phyloP scores from a whole-genome alignment of 257 asterid genomes.

The Solanum tarapatanum region DNA sequence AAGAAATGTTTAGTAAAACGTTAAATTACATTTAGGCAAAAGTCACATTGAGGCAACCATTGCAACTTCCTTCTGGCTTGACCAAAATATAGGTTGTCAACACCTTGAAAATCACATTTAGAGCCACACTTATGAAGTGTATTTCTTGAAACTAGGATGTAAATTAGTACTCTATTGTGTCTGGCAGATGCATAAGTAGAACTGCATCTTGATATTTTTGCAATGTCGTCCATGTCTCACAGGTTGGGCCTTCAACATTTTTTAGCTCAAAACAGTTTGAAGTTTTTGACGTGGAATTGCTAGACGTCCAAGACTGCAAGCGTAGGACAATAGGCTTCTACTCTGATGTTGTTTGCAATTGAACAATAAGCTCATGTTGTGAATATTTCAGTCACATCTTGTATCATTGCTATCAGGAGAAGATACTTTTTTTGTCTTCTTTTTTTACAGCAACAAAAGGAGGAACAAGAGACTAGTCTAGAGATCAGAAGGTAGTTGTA shows the following conservation, averaged over 20 bases:
- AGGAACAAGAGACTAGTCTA: neutral
- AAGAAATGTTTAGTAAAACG: neutral
- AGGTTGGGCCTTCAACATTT: constrained; percentile 97
- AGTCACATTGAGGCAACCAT: neutral
- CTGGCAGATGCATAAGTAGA: neutral
- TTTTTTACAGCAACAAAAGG: neutral
- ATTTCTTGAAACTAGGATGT: neutral
- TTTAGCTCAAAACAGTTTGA: constrained; percentile 92
- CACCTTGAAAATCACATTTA: neutral
- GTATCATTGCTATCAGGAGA: neutral
- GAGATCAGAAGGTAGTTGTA: neutral
- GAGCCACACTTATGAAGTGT: neutral
- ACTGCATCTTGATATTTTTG: neutral
- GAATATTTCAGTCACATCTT: neutral
- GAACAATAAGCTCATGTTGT: constrained; percentile 8
- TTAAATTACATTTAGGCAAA: neutral
- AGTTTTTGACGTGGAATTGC: constrained; percentile 80
- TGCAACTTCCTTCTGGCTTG: neutral
- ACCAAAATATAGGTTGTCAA: neutral
- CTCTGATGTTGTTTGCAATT: constrained; percentile 84
- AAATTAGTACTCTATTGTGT: neutral
- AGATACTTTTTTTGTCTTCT: neutral
- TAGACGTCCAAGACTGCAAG: constrained; percentile 76
- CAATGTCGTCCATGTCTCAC: constrained; percentile 2
- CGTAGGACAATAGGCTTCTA: constrained; percentile 89